Base-by-base conservation (phyloP, 2,329 filamentous ascomycete genomes). In the Nakataea oryzae region DNA sequence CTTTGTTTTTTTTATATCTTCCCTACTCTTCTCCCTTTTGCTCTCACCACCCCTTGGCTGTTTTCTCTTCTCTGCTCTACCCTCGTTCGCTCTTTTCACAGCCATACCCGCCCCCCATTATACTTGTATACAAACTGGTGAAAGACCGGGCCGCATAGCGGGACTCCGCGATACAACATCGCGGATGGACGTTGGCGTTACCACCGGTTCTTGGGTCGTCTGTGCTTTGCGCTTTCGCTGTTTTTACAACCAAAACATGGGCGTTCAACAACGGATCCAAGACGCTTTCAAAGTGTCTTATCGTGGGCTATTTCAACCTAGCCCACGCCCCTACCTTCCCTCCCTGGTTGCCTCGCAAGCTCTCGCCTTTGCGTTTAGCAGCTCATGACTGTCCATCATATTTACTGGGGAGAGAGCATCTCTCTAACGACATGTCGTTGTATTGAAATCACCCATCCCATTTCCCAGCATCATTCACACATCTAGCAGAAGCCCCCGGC, bases 171-270 rank as follows among this genome's bases (percentile, higher is more conserved):
- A 91, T 91, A 84, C 82, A 91, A 91, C 88, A 91, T 91, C 81
- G 80, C 80, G 79, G 78, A 50, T 13, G 21, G 24, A 50, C 11
- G 41, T n/a, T 50, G 24, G 41, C 41, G 41, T 50, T n/a, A 50
- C 8, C 2, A 13, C 8, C 41, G 41, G 41, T 62, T 30, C 78
- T 82, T 84, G 84, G 82, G 82, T 87, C 82, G 83, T 81, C 79
- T 81, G 78, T 79, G 80, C 77, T 84, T 85, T 85, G 81, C 84
- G 82, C 84, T 85, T 82, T 88, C 84, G 83, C 81, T 87, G 85
- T 88, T 90, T 90, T 90, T 88, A 81, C 86, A 90, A 91, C 87
- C 84, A 89, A 90, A 90, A 89, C 85, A 86, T 82, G 78, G 86
- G 83, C 83, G 85, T 87, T 90, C 87, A 90, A 90, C 86, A 83